Percentiles rank a stretch among this genome's conserved stretches.
Evolutionary conservation across 768 basidiomycete species (phyloP).

Genomic region (Galerina marginata): DNA sequence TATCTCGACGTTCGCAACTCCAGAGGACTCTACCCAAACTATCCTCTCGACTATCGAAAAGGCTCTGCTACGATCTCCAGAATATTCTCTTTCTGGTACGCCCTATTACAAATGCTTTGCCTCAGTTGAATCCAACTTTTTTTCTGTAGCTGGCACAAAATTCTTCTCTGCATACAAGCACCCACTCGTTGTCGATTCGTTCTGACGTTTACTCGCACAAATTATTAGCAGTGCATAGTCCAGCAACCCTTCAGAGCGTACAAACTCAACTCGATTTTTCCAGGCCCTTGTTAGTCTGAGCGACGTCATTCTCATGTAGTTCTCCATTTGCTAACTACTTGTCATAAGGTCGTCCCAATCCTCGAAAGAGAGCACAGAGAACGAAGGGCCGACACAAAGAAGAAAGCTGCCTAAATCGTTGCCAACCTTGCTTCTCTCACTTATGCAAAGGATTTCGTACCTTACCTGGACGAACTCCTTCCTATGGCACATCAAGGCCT

Average conservation of each 20-base stretch:
- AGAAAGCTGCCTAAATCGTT: slow-evolving; percentile 94
- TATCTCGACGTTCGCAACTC: slow-evolving; percentile 54
- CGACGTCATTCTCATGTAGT: slow-evolving; percentile 67
- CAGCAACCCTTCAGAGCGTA: slow-evolving; percentile 63
- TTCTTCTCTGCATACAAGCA: slow-evolving; percentile 63
- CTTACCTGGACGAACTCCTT: slow-evolving; percentile 87
- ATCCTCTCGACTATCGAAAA: slow-evolving; percentile 82
- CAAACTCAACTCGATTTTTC: slow-evolving; percentile 64
- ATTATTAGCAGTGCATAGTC: slow-evolving; percentile 77
- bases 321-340: background rate
- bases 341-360: slow-evolving; percentile 84
- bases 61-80: slow-evolving; percentile 81
- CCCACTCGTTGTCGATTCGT: slow-evolving; percentile 49
- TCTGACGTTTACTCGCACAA: slow-evolving; percentile 62
- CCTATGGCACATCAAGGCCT: slow-evolving; percentile 93
- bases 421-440: slow-evolving; percentile 95
- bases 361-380: slow-evolving; percentile 92
- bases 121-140: background rate
- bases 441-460: slow-evolving; percentile 90
- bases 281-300: slow-evolving; percentile 44
- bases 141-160: slow-evolving; percentile 52
- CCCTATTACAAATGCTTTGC: background rate
- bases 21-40: slow-evolving; percentile 53
- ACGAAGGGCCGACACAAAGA: slow-evolving; percentile 92
- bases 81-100: slow-evolving; percentile 71